phyloP scores from a whole-genome alignment of 257 asterid species.

The Fraxinus anomala region DNA sequence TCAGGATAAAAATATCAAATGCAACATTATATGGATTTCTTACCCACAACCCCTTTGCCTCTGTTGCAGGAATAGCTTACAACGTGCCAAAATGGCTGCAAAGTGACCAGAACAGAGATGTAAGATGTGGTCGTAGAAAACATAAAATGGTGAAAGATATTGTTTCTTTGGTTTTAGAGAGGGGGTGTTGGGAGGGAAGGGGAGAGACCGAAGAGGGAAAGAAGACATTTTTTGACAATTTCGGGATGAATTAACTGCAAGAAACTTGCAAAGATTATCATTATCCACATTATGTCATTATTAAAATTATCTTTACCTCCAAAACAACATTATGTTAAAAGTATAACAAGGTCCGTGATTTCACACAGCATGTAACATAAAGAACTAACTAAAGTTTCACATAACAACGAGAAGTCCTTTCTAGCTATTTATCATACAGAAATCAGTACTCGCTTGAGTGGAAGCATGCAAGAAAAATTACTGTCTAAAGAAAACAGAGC shows the following conservation, averaged over 20 bases:
- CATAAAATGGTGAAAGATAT: slow-evolving; percentile 21
- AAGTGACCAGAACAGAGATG: slow-evolving; percentile 15
- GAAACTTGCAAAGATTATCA: slow-evolving; percentile 7
- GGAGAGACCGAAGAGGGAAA: background rate
- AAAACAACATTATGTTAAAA: slow-evolving; percentile 9
- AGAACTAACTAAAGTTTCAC: background rate
- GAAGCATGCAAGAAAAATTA: background rate
- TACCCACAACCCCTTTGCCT: slow-evolving; percentile 98
- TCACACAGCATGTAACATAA: slow-evolving; percentile 4
- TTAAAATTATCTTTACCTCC: slow-evolving; percentile 11
- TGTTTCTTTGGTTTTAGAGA: slow-evolving; percentile 3
- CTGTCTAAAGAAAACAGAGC: background rate
- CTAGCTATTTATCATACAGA: slow-evolving; percentile 8
- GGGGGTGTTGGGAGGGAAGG: background rate
- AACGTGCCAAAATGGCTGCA: slow-evolving; percentile 98
- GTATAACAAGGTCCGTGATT: background rate
- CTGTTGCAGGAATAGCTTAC: slow-evolving; percentile 52
- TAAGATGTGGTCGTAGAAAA: slow-evolving; percentile 18
- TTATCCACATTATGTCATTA: slow-evolving; percentile 18
- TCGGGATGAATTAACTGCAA: background rate
- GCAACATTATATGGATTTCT: slow-evolving; percentile 36
- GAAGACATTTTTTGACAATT: background rate
- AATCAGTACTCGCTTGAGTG: slow-evolving; percentile 5
- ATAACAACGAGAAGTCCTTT: background rate
- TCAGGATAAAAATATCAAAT: slow-evolving; percentile 23